Percentiles rank a stretch among this genome's conserved stretches.
Evolutionary conservation across 768 basidiomycete species (phyloP).

Genomic region (Candolleomyces eurysporus): DNA sequence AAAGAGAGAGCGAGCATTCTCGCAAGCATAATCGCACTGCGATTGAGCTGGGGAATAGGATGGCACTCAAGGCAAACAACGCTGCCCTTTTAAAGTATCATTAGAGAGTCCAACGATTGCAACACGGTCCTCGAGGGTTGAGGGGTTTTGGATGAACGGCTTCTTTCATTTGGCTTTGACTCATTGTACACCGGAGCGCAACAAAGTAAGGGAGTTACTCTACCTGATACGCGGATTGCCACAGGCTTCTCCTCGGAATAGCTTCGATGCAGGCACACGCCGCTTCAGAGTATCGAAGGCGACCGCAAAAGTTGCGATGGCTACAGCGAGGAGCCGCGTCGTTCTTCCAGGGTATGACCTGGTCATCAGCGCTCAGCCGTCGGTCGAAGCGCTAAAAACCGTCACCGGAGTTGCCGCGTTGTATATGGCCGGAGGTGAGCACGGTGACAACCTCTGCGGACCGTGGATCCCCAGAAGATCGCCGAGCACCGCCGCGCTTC

Average conservation of each 20-base stretch:
- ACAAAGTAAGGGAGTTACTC: not conserved
- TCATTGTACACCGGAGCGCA: not conserved
- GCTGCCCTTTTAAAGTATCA: not conserved
- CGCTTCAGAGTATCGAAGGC: not conserved
- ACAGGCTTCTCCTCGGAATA: slow-evolving; percentile 10
- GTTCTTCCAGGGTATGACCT: too few species aligned
- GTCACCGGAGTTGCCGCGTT: slow-evolving; percentile 32
- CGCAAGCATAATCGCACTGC: not conserved
- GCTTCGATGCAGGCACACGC: not conserved
- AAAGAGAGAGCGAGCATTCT: slow-evolving; percentile 6
- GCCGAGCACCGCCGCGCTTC: slow-evolving; percentile 17
- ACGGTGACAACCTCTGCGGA: slow-evolving; percentile 18
- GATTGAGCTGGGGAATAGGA: not conserved
- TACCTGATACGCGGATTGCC: slow-evolving; percentile 26
- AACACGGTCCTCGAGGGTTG: not conserved
- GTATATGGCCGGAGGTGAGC: slow-evolving; percentile 44
- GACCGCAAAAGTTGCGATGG: not conserved
- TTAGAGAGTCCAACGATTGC: not conserved
- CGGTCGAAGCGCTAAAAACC: slow-evolving; percentile 6
- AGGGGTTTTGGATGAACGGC: not conserved
- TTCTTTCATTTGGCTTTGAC: not conserved
- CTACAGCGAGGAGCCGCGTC: not conserved
- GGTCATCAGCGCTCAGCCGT: slow-evolving; percentile 8
- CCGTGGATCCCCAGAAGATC: slow-evolving; percentile 10
- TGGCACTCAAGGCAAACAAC: not conserved